Evolutionary conservation across 2,329 filamentous ascomycete genomes (phyloP), one percentile per base, ranked within the genome.

Genomic region (Aspergillus tubingensis): DNA sequence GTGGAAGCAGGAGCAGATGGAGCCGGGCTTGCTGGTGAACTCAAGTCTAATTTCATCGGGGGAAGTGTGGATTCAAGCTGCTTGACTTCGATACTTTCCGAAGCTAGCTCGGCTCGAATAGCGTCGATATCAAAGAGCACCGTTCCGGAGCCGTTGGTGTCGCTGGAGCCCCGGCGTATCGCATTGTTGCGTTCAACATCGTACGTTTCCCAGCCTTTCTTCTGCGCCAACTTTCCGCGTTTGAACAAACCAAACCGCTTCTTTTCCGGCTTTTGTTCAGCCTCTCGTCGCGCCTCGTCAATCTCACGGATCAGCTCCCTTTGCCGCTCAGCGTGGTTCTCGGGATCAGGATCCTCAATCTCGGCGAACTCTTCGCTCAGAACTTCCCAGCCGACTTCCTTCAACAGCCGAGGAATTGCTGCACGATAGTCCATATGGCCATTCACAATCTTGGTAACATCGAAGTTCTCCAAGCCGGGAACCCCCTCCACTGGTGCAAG

Each of bases 401-500:
- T 87, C 54, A 99, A 82, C 17, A 99, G 82, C 59, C 86, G 86
- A 15, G 95, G 95, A 89, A 99, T 98, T 39, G 92, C 91, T 25
- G 87, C 86, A 75, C 95, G 91, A 78, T 99, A 99, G 55, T 95
- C 91, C 94, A 98, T 98, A 74, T 99, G 95, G 1, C 95, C 94
- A 27, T 88, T 86, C 15, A 98, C 94, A 50, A 90, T 80, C 58
- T 92, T 87, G 1, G 93, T 96, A 43, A 96, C 90, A 72, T 98
- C 88, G 64, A 96, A 83, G 70, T 97, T 98, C 74, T 98, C 95
- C 15, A 98, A 78, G 15, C 89, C 91, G 0, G 89, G 87, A n/a
- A 96, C 81, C 5, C 81, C 85, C 48, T 94, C 86, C 2, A 98
- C 84, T 1, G 89, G 83, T 1, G 87, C 90, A 44, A 99, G 84